Base-by-base conservation (phyloP, 176 grass and related monocot genomes). In the Oryza glumipatula region DNA sequence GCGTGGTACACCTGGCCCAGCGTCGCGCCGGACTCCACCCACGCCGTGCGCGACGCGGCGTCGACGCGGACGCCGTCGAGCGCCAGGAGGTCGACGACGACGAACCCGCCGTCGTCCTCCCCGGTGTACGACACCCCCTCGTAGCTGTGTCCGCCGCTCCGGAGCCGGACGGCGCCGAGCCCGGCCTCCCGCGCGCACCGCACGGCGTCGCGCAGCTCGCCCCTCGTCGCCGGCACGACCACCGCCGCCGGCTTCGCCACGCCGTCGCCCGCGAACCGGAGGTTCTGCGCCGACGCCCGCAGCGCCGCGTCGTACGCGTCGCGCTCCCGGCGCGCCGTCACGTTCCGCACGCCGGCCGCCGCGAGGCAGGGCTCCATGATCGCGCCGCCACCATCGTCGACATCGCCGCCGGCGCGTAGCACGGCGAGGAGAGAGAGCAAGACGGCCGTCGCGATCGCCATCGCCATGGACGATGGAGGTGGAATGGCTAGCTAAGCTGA, bases 121-220 rank as follows among this genome's bases (percentile, higher is more conserved):
- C n/a, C 54, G 33, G 95, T 91, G 85, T 98, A 98, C 0, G 93
- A 98, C 26, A 92, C 47, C 12, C 95, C 93, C 82, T 95, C 93
- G 83, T 98, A 98, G 89, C 93, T 98, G 89, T 98, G 95, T 0
- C 95, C 95, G 4, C 93, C 93, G 76, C 95, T 93, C 47, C 93
- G 90, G 65, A 98, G 11, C 10, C 86, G 88, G 19, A 94, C 81
- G n/a, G 19, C 48, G 28, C 28, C 28, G 15, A 86, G 54, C 24
- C 67, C 74, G 26, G 85, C n/a, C 28, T 19, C 80, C 14, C 90
- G 79, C 41, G 85, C 81, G 77, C 92, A 98, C 21, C 73, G 79
- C 54, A 93, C 73, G 28, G 86, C 12, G 45, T 30, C 68, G 23
- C 80, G 83, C 12, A 97, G 82, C 24, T 94, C 76, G 1, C 8